Percentiles rank a stretch among this genome's conserved stretches.
phyloP scores from a whole-genome alignment of 1,284 basidiomycete species.

The Boletus mariae region DNA sequence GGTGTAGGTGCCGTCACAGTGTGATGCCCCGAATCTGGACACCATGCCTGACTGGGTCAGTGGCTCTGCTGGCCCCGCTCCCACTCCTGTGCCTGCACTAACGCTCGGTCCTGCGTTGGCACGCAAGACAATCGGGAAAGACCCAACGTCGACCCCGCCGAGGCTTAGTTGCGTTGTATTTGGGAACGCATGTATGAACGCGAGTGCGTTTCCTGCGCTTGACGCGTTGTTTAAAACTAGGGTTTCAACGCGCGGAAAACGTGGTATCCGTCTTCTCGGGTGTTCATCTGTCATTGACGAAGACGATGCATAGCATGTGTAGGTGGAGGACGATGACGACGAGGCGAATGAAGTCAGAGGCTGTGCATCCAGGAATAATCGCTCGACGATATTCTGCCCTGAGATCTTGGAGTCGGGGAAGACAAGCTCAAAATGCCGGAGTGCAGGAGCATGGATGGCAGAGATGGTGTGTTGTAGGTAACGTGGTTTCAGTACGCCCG shows the following conservation, averaged over 20 bases:
- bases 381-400: constrained; percentile 25
- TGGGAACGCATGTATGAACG: constrained; percentile 30
- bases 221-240: constrained; percentile 29
- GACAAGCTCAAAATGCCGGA: constrained; percentile 32
- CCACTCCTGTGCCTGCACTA: background rate
- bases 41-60: background rate
- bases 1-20: background rate
- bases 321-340: constrained; percentile 8
- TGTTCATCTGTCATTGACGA: background rate
- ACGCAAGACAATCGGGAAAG: constrained; percentile 17
- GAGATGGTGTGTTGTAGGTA: constrained; percentile 32
- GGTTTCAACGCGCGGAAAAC: constrained; percentile 26
- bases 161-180: constrained; percentile 19
- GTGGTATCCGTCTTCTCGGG: constrained; percentile 15
- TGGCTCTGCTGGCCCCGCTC: background rate
- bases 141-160: constrained; percentile 27
- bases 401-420: constrained; percentile 31
- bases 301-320: background rate
- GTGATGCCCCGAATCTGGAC: background rate
- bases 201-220: constrained; percentile 19
- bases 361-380: constrained; percentile 18
- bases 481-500: constrained; percentile 31
- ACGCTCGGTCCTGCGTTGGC: background rate
- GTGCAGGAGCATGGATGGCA: constrained; percentile 25
- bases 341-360: background rate